Evolutionary conservation across 2,329 filamentous ascomycete species (phyloP).

Genomic region (Ramichloridium luteum): DNA sequence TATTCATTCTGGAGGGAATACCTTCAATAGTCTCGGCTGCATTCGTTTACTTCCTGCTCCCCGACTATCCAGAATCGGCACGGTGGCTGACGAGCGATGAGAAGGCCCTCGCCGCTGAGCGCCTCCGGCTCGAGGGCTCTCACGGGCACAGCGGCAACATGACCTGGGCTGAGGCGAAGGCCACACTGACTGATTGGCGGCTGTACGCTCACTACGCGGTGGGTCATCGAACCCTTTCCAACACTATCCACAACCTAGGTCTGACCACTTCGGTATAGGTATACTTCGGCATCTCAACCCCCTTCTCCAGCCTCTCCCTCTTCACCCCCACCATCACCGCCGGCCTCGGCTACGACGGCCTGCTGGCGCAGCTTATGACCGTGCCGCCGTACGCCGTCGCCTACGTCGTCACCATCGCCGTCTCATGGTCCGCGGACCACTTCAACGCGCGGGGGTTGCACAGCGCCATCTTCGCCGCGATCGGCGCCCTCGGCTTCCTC

Average conservation of each 20-base stretch:
- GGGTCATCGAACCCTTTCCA: constrained; percentile 27
- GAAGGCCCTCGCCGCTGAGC: constrained; percentile 29
- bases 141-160: constrained; percentile 31
- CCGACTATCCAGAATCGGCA: constrained; percentile 40
- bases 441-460: constrained; percentile 46
- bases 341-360: constrained; percentile 48
- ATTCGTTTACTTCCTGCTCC: constrained; percentile 42
- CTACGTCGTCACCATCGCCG: constrained; percentile 36
- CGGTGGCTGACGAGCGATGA: constrained; percentile 32
- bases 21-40: constrained; percentile 40
- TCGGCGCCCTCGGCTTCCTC: constrained; percentile 47
- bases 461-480: constrained; percentile 36
- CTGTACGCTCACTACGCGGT: constrained; percentile 42
- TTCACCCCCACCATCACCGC: constrained; percentile 40
- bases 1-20: constrained; percentile 52
- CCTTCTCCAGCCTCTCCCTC: constrained; percentile 17
- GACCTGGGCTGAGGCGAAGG: constrained; percentile 38
- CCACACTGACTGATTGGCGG: constrained; percentile 38
- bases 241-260: background rate
- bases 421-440: constrained; percentile 47
- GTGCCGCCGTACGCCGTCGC: constrained; percentile 22
- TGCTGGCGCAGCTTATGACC: constrained; percentile 30
- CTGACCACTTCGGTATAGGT: constrained; percentile 24
- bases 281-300: constrained; percentile 36
- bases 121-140: constrained; percentile 33